phyloP scores from a whole-genome alignment of 2,329 filamentous ascomycete genomes.

The Cytospora piceae region DNA sequence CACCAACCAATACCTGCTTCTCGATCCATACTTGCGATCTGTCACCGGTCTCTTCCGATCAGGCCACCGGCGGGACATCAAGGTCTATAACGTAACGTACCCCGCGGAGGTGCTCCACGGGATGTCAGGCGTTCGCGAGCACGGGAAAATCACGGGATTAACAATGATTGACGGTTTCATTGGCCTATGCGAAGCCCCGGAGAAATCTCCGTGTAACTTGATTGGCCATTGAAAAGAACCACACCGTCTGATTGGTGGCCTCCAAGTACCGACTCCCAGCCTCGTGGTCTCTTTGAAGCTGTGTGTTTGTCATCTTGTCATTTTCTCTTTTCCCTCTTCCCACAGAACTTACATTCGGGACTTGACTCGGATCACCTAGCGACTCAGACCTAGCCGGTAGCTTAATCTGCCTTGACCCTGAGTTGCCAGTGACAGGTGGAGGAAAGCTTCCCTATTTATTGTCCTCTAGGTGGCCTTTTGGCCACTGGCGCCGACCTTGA shows the following conservation, averaged over 20 bases:
- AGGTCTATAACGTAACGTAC: background rate
- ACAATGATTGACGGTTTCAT: background rate
- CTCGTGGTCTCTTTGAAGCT: background rate
- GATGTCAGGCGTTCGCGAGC: background rate
- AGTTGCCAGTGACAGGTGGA: background rate
- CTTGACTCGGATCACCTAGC: conserved; percentile 1
- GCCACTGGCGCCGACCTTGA: conserved; percentile 2
- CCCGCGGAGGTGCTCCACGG: background rate
- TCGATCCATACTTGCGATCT: background rate
- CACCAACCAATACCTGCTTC: background rate
- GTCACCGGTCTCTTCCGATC: background rate
- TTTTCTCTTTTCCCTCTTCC: background rate
- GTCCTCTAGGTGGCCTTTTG: background rate
- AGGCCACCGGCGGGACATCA: background rate
- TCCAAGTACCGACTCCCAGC: background rate
- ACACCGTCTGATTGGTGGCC: background rate
- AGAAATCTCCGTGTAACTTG: background rate
- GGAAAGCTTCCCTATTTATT: background rate
- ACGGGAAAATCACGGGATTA: background rate
- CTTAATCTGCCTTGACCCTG: background rate
- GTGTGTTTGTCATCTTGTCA: background rate
- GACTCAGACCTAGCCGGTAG: background rate
- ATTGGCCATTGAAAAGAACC: background rate
- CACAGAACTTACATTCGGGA: background rate
- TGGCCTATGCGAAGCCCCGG: background rate